These are phyloP conservation scores for Globisporangium spiculum DNA, from an alignment of 352 stramenopile genomes.

Conservation along the genomic window DNA sequence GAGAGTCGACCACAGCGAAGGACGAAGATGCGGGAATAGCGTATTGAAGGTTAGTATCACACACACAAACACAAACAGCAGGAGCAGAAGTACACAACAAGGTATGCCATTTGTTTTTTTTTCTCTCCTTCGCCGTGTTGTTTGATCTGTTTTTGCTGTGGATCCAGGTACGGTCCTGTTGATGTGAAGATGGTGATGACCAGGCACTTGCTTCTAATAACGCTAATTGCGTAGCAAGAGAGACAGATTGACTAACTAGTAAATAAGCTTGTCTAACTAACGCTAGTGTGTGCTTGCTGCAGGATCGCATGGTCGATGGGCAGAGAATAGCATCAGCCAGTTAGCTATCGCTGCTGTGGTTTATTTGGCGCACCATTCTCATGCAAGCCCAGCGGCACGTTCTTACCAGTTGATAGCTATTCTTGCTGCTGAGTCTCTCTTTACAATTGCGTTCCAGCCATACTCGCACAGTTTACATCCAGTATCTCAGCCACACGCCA, in stretches of 20 bases:
- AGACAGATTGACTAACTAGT: too few relatives aligned
- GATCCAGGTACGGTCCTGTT: too few relatives aligned
- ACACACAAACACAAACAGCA: background rate
- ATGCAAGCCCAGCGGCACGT: background rate
- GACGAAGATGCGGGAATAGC: background rate
- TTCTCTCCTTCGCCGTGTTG: background rate
- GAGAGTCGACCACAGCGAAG: too few relatives aligned
- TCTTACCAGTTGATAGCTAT: background rate
- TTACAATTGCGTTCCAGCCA: background rate
- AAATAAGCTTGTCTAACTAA: too few relatives aligned
- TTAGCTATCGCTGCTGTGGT: too few relatives aligned
- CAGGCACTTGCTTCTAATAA: background rate
- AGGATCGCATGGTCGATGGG: background rate
- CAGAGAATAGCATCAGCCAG: background rate
- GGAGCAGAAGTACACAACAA: conserved; percentile 9
- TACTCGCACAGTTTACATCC: background rate
- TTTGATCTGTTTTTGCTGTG: background rate
- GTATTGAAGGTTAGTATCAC: conserved; percentile 8
- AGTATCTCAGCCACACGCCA: background rate
- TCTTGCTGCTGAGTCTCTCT: background rate
- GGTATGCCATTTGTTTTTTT: conserved; percentile 8
- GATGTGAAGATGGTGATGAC: background rate
- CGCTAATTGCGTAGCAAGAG: background rate
- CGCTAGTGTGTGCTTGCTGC: background rate
- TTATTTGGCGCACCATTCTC: background rate